A percentile compares a stretch with the other conserved stretches of the same genome.
Conservation (phyloP, 1,284 basidiomycete species). For the Somion occarium region DNA sequence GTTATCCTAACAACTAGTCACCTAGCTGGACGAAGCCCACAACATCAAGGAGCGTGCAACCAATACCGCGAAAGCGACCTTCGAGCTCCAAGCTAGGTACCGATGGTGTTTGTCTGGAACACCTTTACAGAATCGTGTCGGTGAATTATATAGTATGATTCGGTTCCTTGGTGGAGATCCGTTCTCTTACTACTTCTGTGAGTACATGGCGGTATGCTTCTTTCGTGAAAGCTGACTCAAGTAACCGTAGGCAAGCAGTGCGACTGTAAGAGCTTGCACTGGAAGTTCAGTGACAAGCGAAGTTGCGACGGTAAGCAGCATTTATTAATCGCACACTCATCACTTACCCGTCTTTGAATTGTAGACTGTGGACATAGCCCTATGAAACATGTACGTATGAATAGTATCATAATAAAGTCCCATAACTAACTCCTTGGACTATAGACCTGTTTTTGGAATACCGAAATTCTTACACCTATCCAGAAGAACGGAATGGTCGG, state of each 20-base stretch:
- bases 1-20: not conserved
- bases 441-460: slow-evolving; percentile 87
- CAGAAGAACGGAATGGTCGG: slow-evolving; percentile 78
- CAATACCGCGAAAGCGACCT: slow-evolving; percentile 95
- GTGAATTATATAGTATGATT: slow-evolving; percentile 95
- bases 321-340: not conserved
- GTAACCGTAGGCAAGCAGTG: slow-evolving; percentile 63
- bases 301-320: slow-evolving; percentile 71
- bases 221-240: not conserved
- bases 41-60: slow-evolving; percentile 96
- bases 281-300: slow-evolving; percentile 82
- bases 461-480: slow-evolving; percentile 91
- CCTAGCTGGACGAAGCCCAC: slow-evolving; percentile 92
- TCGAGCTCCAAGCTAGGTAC: slow-evolving; percentile 79
- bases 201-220: slow-evolving; percentile 23
- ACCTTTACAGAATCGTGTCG: slow-evolving; percentile 94
- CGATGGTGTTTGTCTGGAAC: slow-evolving; percentile 99
- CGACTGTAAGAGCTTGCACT: slow-evolving; percentile 86
- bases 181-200: slow-evolving; percentile 91
- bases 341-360: not conserved
- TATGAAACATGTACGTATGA: slow-evolving; percentile 87
- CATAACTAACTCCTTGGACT: not conserved
- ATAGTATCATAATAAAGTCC: too few species aligned
- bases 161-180: slow-evolving; percentile 90
- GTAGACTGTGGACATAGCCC: slow-evolving; percentile 88